A percentile compares a stretch with the other conserved stretches of the same genome.
These are phyloP conservation scores for Carex scoparia DNA, from an alignment of 176 grass and related monocot species.

Conservation along the genomic window DNA sequence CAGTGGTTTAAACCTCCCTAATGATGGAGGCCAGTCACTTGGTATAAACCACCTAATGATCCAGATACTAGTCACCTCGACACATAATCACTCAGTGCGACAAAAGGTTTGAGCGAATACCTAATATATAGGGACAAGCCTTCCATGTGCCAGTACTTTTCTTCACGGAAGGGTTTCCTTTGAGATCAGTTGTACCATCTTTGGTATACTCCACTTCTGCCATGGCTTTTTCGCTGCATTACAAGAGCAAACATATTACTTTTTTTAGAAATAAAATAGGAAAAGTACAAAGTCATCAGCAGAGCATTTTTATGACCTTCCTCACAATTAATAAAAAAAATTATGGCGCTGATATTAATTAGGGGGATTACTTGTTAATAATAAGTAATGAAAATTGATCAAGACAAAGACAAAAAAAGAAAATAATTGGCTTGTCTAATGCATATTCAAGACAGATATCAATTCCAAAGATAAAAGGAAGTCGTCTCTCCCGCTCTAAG, in stretches of 20 bases:
- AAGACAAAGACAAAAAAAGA: neutral
- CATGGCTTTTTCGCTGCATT: constrained; percentile 30
- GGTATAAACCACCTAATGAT: neutral
- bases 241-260: neutral
- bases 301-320: neutral
- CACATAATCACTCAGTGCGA: neutral
- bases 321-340: neutral
- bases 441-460: neutral
- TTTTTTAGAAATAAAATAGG: neutral
- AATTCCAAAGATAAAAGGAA: neutral
- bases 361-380: neutral
- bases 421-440: neutral
- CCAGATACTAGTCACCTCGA: neutral
- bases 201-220: constrained; percentile 53
- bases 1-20: neutral
- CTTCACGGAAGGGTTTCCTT: constrained; percentile 51
- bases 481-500: neutral
- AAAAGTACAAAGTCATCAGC: neutral
- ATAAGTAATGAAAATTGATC: neutral
- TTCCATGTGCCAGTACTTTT: constrained; percentile 67
- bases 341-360: neutral
- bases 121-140: constrained; percentile 81
- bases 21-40: neutral
- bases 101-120: constrained; percentile 12
- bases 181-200: constrained; percentile 75